phyloP scores from a whole-genome alignment of 768 basidiomycete species.

The Phaffia australis region DNA sequence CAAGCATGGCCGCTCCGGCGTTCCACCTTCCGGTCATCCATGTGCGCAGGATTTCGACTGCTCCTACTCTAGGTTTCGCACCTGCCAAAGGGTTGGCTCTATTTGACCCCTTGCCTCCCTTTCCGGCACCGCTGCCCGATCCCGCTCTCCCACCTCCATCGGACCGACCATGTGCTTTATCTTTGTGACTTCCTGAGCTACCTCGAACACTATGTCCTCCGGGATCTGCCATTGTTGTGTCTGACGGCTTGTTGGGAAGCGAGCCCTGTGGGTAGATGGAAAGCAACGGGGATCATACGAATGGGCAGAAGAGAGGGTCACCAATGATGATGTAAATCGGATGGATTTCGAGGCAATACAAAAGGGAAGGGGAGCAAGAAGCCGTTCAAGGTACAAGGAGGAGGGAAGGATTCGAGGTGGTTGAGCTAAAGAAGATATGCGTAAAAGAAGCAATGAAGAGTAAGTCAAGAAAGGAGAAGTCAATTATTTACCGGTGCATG shows the following conservation, averaged over 20 bases:
- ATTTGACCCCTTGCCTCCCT: constrained; percentile 2
- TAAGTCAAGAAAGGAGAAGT: not conserved
- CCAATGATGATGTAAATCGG: too few relatives aligned
- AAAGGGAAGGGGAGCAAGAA: too few relatives aligned
- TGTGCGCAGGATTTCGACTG: constrained; percentile 11
- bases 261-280: constrained; percentile 1
- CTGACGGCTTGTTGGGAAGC: not conserved
- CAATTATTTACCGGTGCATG: constrained; percentile 1
- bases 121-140: constrained; percentile 5
- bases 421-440: constrained; percentile 2
- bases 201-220: not conserved
- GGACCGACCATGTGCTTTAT: constrained; percentile 4
- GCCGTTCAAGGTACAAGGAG: too few relatives aligned
- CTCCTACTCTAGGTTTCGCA: constrained; percentile 11
- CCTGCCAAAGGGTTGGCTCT: constrained; percentile 20
- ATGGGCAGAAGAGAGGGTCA: too few relatives aligned
- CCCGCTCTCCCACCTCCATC: constrained; percentile 1
- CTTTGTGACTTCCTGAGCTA: not conserved
- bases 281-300: not conserved
- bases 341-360: too few relatives aligned
- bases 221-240: not conserved
- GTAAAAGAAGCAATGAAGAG: constrained; percentile 1
- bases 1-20: constrained; percentile 17
- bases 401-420: too few relatives aligned
- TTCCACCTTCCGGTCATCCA: constrained; percentile 17